These are phyloP conservation scores for Ceratocystis alfenasii DNA, from an alignment of 2,329 filamentous ascomycete species.

Conservation along the genomic window DNA sequence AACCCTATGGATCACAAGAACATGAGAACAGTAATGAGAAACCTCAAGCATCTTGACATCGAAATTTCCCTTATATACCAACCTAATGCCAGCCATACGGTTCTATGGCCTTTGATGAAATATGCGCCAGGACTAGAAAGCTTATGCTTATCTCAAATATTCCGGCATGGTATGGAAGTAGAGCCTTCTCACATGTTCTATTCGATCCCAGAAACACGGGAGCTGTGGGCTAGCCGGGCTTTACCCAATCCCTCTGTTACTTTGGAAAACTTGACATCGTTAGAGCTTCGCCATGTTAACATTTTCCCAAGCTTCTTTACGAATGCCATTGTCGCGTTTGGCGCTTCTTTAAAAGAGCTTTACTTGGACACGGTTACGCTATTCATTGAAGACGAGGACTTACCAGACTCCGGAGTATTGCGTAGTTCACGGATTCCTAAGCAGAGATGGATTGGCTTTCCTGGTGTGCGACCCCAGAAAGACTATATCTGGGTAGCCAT, in stretches of 20 bases:
- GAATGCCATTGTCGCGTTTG: background rate
- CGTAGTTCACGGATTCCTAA: constrained; percentile 24
- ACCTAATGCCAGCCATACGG: background rate
- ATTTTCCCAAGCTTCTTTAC: constrained; percentile 31
- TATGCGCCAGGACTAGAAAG: background rate
- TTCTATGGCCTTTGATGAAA: background rate
- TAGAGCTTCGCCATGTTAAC: constrained; percentile 36
- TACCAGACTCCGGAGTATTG: background rate
- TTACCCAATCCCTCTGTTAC: background rate
- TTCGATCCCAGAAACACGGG: background rate
- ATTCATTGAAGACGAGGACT: background rate
- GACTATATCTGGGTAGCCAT: constrained; percentile 35
- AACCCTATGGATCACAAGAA: constrained; percentile 42
- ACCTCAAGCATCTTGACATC: constrained; percentile 37
- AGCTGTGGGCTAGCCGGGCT: background rate
- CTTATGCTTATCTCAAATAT: background rate
- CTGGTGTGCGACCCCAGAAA: constrained; percentile 32
- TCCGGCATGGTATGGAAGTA: background rate
- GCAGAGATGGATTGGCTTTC: constrained; percentile 37
- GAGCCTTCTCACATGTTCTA: background rate
- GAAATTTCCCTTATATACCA: constrained; percentile 25
- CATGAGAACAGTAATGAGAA: constrained; percentile 34
- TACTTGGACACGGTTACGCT: background rate
- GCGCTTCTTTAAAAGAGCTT: background rate
- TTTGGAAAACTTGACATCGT: constrained; percentile 29